Percentiles rank a stretch among this genome's conserved stretches.
These are phyloP conservation scores for Hypoxylon lienhwacheense DNA, from an alignment of 495 filamentous ascomycete species.

Conservation along the genomic window DNA sequence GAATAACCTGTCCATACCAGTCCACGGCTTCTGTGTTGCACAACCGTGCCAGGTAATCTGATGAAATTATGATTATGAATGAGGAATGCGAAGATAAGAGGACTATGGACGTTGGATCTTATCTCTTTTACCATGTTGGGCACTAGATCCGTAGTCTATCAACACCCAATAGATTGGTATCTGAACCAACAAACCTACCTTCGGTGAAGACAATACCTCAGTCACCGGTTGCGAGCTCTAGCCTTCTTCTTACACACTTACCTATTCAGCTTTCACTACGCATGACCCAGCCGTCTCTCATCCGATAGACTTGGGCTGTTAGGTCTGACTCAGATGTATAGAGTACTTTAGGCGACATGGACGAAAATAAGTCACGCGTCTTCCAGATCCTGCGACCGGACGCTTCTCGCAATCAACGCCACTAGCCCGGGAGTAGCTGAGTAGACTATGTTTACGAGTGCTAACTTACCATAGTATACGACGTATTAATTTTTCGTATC, in stretches of 20 bases:
- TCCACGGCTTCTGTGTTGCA: slow-evolving; percentile 9
- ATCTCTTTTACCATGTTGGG: slow-evolving; percentile 14
- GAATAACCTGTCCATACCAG: neutral
- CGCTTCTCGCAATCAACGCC: neutral
- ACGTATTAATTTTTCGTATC: no score
- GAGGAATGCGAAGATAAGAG: slow-evolving; percentile 6
- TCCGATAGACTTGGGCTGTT: neutral
- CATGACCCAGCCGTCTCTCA: neutral
- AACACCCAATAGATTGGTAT: neutral
- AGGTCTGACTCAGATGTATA: slow-evolving; percentile 21
- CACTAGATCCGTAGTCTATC: slow-evolving; percentile 7
- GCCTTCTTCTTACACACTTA: neutral
- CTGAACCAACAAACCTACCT: neutral
- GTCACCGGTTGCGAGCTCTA: no score
- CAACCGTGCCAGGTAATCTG: no score
- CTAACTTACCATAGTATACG: no score
- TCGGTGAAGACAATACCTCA: slow-evolving; percentile 30
- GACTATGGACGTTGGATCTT: slow-evolving; percentile 4
- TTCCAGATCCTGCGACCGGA: slow-evolving; percentile 1
- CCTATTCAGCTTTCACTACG: neutral
- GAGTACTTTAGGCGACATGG: neutral
- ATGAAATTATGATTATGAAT: no score
- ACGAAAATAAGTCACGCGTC: slow-evolving; percentile 8
- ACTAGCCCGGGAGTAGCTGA: neutral
- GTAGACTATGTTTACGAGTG: no score